Percentiles rank a stretch among this genome's conserved stretches.
These are phyloP conservation scores for Sarcodon sp. DNA, from an alignment of 768 basidiomycete genomes.

Conservation along the genomic window DNA sequence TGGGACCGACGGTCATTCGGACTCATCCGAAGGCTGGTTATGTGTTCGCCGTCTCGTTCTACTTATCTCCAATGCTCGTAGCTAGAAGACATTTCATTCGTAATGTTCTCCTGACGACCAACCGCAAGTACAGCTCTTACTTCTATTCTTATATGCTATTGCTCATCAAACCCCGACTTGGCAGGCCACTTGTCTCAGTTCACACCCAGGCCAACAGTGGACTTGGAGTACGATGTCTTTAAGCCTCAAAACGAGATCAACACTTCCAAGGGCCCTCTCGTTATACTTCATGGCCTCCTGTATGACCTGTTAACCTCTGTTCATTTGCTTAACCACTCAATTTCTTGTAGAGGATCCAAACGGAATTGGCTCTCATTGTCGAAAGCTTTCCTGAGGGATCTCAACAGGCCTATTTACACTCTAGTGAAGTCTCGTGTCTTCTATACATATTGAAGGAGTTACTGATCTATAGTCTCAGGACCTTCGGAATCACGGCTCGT, in stretches of 20 bases:
- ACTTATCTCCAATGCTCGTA: not conserved
- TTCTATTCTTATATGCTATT: not conserved
- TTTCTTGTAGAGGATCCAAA: conserved; percentile 56
- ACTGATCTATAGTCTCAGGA: conserved; percentile 31
- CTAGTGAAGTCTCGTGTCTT: conserved; percentile 31
- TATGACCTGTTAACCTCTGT: conserved; percentile 1
- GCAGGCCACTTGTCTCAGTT: not conserved
- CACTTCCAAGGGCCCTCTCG: conserved; percentile 12
- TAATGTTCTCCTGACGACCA: not conserved
- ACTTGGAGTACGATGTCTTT: conserved; percentile 15
- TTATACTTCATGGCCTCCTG: conserved; percentile 24
- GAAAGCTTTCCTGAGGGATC: conserved; percentile 55
- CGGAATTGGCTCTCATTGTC: conserved; percentile 82
- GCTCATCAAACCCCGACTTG: no score
- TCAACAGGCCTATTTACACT: conserved; percentile 59
- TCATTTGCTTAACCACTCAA: no score
- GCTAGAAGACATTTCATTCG: not conserved
- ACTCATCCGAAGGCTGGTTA: no score
- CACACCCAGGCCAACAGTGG: conserved; percentile 6
- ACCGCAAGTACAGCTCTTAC: not conserved
- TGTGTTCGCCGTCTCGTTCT: no score
- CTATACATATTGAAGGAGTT: not conserved
- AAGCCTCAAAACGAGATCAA: conserved; percentile 13
- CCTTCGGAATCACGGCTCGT: conserved; percentile 81
- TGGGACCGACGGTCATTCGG: no score